Evolutionary conservation across 2,329 filamentous ascomycete genomes (phyloP).

Genomic region (Cladobotryum protrusum): DNA sequence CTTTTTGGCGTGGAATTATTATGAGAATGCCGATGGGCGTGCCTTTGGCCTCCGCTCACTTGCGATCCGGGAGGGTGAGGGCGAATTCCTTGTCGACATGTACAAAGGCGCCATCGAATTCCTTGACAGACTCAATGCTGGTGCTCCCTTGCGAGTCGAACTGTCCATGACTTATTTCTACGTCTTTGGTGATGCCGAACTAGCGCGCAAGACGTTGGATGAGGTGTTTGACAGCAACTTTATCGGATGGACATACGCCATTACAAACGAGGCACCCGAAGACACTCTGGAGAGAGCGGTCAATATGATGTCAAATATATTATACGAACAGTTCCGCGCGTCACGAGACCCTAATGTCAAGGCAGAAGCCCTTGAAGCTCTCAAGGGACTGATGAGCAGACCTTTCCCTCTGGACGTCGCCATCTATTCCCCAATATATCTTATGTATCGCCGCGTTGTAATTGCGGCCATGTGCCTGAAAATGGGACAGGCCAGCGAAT

Average conservation of each 20-base stretch:
- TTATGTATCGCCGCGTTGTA: conserved; percentile 12
- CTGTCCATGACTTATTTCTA: conserved; percentile 16
- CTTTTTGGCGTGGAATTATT: conserved; percentile 20
- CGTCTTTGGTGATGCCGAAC: conserved; percentile 12
- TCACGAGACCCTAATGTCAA: conserved; percentile 18
- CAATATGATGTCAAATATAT: conserved; percentile 13
- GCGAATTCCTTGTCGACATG: conserved; percentile 16
- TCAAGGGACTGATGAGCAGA: conserved; percentile 13
- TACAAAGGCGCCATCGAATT: conserved; percentile 19
- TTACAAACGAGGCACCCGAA: conserved; percentile 16
- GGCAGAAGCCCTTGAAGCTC: conserved; percentile 11
- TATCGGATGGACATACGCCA: conserved; percentile 16
- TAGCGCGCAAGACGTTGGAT: conserved; percentile 14
- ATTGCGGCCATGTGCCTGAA: conserved; percentile 21
- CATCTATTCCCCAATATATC: conserved; percentile 6
- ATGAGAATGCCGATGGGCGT: not conserved
- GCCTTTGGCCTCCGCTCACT: conserved; percentile 12
- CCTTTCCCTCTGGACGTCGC: conserved; percentile 19
- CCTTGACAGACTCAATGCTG: conserved; percentile 22
- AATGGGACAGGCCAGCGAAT: conserved; percentile 17
- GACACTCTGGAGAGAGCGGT: conserved; percentile 13
- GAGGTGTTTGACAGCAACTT: conserved; percentile 18
- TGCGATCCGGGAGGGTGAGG: conserved; percentile 15
- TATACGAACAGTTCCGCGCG: conserved; percentile 17
- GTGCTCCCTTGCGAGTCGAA: conserved; percentile 16